These are phyloP conservation scores for Sporothrix brasiliensis DNA, from an alignment of 2,329 filamentous ascomycete species.

Conservation along the genomic window DNA sequence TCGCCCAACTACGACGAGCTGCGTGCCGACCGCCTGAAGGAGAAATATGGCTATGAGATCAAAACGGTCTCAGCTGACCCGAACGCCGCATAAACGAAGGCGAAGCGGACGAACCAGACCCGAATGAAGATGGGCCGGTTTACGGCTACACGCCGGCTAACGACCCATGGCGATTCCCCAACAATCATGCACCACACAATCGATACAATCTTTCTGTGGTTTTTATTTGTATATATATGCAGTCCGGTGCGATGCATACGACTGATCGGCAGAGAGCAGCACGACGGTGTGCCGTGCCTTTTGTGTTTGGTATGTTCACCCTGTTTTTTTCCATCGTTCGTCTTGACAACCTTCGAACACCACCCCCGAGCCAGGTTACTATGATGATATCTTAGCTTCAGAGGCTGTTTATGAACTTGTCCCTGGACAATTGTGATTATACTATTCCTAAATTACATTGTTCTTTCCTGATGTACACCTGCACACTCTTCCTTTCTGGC, in stretches of 20 bases:
- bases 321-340: background rate
- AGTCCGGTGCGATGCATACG: background rate
- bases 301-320: constrained; percentile 22
- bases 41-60: constrained; percentile 86
- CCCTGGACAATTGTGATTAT: constrained; percentile 31
- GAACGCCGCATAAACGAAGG: constrained; percentile 33
- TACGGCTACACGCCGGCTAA: background rate
- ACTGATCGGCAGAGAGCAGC: constrained; percentile 1
- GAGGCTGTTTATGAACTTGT: constrained; percentile 36
- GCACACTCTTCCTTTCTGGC: background rate
- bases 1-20: constrained; percentile 83
- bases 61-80: constrained; percentile 62
- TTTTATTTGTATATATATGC: constrained; percentile 32
- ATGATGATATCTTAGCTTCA: constrained; percentile 36
- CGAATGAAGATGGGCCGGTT: background rate
- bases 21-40: constrained; percentile 76
- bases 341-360: background rate
- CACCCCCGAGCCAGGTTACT: background rate
- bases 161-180: constrained; percentile 15
- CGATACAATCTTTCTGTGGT: constrained; percentile 13
- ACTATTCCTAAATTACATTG: constrained; percentile 34
- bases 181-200: constrained; percentile 6
- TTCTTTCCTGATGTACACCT: constrained; percentile 34
- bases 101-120: background rate
- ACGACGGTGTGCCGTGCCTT: constrained; percentile 20